Evolutionary conservation across 1,284 basidiomycete species (phyloP), one percentile per base, ranked within the genome.

Genomic region (Ustilago cynodontis): DNA sequence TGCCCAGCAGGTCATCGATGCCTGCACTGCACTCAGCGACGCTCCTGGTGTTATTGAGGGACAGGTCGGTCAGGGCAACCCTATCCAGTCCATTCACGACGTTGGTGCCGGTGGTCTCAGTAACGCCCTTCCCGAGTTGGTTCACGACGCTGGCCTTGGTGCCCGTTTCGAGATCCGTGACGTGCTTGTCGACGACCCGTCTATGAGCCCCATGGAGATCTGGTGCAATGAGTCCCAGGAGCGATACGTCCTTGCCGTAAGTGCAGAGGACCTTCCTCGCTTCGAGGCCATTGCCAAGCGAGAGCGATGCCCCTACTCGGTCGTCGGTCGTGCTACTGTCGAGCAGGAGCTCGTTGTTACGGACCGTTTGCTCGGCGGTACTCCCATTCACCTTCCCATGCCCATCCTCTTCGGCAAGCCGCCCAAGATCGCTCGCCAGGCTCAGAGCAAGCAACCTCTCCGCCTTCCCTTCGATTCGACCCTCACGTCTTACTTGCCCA

Each of bases 141-240:
- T 99, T 1, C 95, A 98, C 86, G 96, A 99, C 86, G 93, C 94
- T 3, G 91, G 90, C 41, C 89, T 98, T 9, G 97, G 97, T 29
- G 97, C 93, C 2, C 89, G 86, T n/a, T 95, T 98, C 84, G 96
- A 99, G 88, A 95, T 99, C 81, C 89, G 96, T 20, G 93, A 98
- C 79, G 91, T 99, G 9, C 90, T 94, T 28, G 91, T 98, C 51
- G 96, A 94, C 41, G 97, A 99, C 86, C 89, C 90, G 33, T 92
- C 92, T 52, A 94, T 99, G 94, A 95, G 93, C 10, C 97, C 96
- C 0, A 98, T 99, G 95, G 96, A 98, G 88, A 98, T 99, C 71
- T 99, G 96, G 96, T 99, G 97, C 87, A 99, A 99, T 87, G 97
- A 99, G 88, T 93, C 92, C 77, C 96, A 99, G 88, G 96, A 99